Percentiles rank a stretch among this genome's conserved stretches.
phyloP scores from a whole-genome alignment of 345 rosid genomes.

The Citropsis articulata region DNA sequence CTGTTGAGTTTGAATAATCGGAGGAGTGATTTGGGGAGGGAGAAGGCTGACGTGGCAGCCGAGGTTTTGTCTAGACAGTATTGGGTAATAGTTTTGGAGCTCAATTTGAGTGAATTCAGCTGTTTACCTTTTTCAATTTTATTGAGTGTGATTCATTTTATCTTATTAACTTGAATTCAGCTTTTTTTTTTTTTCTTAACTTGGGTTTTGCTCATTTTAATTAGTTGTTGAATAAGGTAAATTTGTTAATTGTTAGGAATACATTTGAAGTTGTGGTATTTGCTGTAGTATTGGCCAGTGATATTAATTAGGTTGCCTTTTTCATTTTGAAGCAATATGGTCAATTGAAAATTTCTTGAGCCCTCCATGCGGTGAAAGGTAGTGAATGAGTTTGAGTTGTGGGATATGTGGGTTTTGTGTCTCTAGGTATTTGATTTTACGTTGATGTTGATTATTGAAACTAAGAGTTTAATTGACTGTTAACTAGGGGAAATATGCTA shows the following conservation, averaged over 20 bases:
- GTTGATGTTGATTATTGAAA: not conserved
- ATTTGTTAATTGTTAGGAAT: not conserved
- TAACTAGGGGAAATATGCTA: not conserved
- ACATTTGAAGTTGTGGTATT: not conserved
- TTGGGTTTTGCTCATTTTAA: not conserved
- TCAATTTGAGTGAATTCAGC: conserved; percentile 15
- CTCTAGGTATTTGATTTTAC: not conserved
- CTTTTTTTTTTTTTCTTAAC: not conserved
- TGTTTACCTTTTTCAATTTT: not conserved
- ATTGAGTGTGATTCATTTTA: not conserved
- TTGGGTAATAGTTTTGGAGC: conserved; percentile 58
- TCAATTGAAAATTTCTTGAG: conserved; percentile 1
- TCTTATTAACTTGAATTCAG: conserved; percentile 8
- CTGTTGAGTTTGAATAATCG: conserved; percentile 53
- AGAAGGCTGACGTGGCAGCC: conserved; percentile 55
- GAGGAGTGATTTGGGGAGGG: conserved; percentile 51
- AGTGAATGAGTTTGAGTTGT: conserved; percentile 4
- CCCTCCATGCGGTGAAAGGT: conserved; percentile 9
- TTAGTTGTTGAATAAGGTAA: not conserved
- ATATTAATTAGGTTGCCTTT: not conserved
- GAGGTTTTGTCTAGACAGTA: conserved; percentile 82
- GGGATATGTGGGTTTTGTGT: not conserved
- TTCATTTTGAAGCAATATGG: not conserved
- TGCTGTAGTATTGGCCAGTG: not conserved
- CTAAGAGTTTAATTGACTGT: not conserved